Evolutionary conservation across 2,329 filamentous ascomycete species (phyloP).

Genomic region (Beauveria pseudobassiana): DNA sequence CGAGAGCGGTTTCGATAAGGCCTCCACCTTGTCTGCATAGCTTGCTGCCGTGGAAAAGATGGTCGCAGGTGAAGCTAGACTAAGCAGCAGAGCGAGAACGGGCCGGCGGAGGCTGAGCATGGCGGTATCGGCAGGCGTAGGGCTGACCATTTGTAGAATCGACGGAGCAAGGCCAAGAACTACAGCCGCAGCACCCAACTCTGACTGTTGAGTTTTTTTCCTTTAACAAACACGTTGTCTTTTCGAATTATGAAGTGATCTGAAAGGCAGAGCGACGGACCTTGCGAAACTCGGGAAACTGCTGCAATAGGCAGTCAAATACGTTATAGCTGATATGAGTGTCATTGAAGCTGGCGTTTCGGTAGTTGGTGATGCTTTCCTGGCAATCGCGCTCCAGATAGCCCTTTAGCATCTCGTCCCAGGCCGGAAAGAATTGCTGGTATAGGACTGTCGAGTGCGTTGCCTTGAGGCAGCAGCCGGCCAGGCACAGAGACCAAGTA

Average conservation of each 20-base stretch:
- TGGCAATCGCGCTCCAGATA: background rate
- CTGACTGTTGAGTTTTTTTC: background rate
- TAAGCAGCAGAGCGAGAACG: background rate
- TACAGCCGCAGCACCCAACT: background rate
- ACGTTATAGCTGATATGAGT: background rate
- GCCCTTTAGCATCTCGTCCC: background rate
- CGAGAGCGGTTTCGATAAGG: background rate
- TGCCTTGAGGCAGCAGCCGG: background rate
- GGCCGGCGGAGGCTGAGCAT: background rate
- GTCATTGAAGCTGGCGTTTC: background rate
- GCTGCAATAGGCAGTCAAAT: background rate
- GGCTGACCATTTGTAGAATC: background rate
- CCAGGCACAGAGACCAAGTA: background rate
- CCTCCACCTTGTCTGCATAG: background rate
- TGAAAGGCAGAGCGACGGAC: background rate
- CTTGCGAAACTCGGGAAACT: constrained; percentile 6
- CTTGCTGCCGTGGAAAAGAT: background rate
- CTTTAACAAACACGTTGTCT: background rate
- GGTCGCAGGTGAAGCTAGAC: background rate
- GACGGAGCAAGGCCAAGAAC: background rate
- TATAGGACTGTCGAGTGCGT: background rate
- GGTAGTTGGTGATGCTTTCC: background rate
- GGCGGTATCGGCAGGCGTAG: background rate
- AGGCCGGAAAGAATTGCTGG: constrained; percentile 1
- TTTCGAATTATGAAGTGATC: background rate